Percentiles rank a stretch among this genome's conserved stretches.
These are phyloP conservation scores for Lepidium sativum DNA, from an alignment of 345 rosid genomes.

Conservation along the genomic window DNA sequence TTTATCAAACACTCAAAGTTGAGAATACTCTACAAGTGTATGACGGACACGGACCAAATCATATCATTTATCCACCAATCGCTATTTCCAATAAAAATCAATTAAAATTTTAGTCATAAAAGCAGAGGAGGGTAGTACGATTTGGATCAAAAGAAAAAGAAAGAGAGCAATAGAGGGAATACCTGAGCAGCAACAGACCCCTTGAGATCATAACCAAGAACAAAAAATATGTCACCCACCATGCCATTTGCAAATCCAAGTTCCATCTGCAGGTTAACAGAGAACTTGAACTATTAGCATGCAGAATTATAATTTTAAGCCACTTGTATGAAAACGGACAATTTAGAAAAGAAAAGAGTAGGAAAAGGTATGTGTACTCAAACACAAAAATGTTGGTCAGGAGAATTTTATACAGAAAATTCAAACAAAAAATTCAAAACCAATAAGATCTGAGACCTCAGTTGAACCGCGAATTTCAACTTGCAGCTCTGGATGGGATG, in stretches of 20 bases:
- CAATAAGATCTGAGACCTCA: conserved; percentile 49
- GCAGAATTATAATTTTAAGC: not conserved
- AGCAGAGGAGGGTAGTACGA: not conserved
- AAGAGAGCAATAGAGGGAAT: conserved; percentile 1
- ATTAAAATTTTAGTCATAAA: not conserved
- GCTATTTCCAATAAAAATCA: not conserved
- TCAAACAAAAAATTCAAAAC: conserved; percentile 11
- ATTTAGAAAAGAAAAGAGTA: not conserved
- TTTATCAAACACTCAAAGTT: not conserved
- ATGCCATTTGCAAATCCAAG: conserved; percentile 69
- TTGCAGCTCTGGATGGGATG: conserved; percentile 76
- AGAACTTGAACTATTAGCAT: conserved; percentile 5
- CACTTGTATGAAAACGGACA: not conserved
- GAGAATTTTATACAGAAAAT: not conserved
- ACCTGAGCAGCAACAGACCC: conserved; percentile 96
- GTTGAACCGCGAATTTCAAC: conserved; percentile 68
- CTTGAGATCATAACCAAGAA: conserved; percentile 61
- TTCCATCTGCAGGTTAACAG: conserved; percentile 47
- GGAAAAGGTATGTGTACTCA: not conserved
- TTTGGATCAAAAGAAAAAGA: not conserved
- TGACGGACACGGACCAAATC: not conserved
- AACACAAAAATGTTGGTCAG: not conserved
- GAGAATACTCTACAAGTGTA: not conserved
- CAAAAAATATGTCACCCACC: conserved; percentile 69
- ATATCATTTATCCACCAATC: not conserved